Evolutionary conservation across 1,284 basidiomycete genomes (phyloP).

Genomic region (Violaceomyces palustris): DNA sequence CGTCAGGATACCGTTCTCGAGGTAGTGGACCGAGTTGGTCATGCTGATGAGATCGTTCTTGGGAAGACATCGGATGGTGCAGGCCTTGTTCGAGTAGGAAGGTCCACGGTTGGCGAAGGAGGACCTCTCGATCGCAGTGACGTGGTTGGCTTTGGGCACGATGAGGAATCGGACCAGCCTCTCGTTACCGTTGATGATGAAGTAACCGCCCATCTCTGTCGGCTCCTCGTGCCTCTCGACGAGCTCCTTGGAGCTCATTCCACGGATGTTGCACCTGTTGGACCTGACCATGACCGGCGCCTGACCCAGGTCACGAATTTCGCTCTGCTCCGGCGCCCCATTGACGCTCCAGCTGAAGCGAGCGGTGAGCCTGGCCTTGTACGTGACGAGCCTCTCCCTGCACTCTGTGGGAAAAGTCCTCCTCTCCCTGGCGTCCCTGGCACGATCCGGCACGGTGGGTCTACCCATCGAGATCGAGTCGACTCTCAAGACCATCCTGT

Average conservation of each 20-base stretch:
- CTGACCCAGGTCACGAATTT: constrained; percentile 81
- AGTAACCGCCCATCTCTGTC: constrained; percentile 98
- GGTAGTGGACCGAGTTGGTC: constrained; percentile 95
- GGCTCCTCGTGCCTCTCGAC: constrained; percentile 90
- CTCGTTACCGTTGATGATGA: constrained; percentile 98
- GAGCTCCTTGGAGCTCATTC: constrained; percentile 77
- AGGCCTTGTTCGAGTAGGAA: constrained; percentile 88
- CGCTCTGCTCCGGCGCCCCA: constrained; percentile 66
- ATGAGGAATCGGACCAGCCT: constrained; percentile 96
- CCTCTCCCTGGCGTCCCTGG: constrained; percentile 68
- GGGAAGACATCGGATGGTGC: constrained; percentile 88
- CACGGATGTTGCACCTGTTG: constrained; percentile 83
- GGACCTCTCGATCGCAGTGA: constrained; percentile 76
- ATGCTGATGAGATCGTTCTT: constrained; percentile 46
- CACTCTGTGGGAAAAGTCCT: constrained; percentile 67
- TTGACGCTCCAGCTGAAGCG: constrained; percentile 84
- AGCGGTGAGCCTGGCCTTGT: constrained; percentile 84
- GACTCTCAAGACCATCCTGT: constrained; percentile 69
- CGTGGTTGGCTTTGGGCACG: constrained; percentile 81
- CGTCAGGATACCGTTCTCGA: constrained; percentile 91
- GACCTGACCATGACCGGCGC: constrained; percentile 98
- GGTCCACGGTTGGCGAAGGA: constrained; percentile 88
- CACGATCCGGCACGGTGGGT: constrained; percentile 83
- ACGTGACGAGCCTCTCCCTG: constrained; percentile 84
- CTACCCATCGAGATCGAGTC: constrained; percentile 76